A percentile compares a stretch with the other conserved stretches of the same genome.
Conservation (phyloP, 495 filamentous ascomycete genomes). For the Penicillium desertorum region DNA sequence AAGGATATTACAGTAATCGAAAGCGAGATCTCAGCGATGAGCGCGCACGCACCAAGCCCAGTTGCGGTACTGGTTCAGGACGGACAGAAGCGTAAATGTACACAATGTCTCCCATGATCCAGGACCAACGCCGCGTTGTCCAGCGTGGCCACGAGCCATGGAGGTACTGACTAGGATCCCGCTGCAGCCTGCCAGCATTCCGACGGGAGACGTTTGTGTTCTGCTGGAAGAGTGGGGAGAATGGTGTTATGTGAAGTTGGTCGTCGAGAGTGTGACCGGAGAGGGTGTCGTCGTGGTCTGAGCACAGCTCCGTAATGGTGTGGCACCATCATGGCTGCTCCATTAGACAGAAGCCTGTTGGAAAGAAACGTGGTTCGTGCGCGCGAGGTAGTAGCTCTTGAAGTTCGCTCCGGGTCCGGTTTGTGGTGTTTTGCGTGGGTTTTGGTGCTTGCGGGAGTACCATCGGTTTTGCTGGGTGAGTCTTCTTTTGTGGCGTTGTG, state of each 20-base stretch:
- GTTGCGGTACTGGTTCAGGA: not conserved
- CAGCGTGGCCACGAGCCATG: slow-evolving; percentile 4
- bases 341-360: not conserved
- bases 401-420: slow-evolving; percentile 10
- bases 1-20: not conserved
- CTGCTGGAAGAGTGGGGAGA: slow-evolving; percentile 4
- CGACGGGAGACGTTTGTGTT: slow-evolving; percentile 5
- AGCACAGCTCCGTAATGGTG: not conserved
- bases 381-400: not conserved
- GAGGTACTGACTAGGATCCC: not conserved
- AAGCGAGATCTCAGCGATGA: not conserved
- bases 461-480: slow-evolving; percentile 25
- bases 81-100: slow-evolving; percentile 1
- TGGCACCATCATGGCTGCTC: not conserved
- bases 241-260: not conserved
- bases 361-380: not conserved
- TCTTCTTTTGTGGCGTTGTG: slow-evolving; percentile 11
- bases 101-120: slow-evolving; percentile 7
- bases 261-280: not conserved
- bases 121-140: slow-evolving; percentile 3
- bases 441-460: slow-evolving; percentile 20
- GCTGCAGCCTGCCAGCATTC: not conserved
- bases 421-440: not conserved
- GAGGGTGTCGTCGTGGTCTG: not conserved
- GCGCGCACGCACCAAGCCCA: not conserved